Conservation (phyloP, 345 rosid species). For the Nephelium lappaceum region DNA sequence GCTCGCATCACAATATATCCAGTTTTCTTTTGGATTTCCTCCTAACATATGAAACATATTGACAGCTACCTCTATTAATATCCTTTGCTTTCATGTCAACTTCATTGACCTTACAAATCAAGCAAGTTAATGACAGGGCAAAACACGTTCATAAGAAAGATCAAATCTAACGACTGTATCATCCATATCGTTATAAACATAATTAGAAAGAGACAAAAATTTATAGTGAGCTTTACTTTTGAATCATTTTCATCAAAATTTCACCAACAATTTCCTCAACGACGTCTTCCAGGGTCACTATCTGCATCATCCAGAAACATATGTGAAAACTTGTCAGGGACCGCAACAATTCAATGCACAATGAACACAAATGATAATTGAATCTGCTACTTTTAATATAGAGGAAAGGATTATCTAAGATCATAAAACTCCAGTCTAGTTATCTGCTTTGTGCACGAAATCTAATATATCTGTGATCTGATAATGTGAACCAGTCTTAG, state of each 20-base stretch:
- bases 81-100: not conserved
- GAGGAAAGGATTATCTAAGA: not conserved
- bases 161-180: not conserved
- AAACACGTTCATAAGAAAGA: not conserved
- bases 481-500: not conserved
- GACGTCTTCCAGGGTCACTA: conserved; percentile 94
- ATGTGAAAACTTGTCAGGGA: conserved; percentile 7
- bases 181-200: not conserved
- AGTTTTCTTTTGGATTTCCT: conserved; percentile 98
- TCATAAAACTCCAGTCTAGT: not conserved
- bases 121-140: not conserved
- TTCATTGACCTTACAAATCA: not conserved
- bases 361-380: not conserved
- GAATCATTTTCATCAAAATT: conserved; percentile 99
- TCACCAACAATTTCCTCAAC: conserved; percentile 99
- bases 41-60: conserved; percentile 44
- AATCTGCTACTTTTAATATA: not conserved
- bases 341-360: not conserved
- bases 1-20: conserved; percentile 98
- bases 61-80: not conserved
- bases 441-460: not conserved
- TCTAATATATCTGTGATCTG: not conserved
- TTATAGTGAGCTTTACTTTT: conserved; percentile 50
- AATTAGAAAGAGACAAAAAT: conserved; percentile 5
- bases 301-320: conserved; percentile 49